phyloP scores from a whole-genome alignment of 2,329 filamentous ascomycete genomes.

The Thermochaetoides dissita region DNA sequence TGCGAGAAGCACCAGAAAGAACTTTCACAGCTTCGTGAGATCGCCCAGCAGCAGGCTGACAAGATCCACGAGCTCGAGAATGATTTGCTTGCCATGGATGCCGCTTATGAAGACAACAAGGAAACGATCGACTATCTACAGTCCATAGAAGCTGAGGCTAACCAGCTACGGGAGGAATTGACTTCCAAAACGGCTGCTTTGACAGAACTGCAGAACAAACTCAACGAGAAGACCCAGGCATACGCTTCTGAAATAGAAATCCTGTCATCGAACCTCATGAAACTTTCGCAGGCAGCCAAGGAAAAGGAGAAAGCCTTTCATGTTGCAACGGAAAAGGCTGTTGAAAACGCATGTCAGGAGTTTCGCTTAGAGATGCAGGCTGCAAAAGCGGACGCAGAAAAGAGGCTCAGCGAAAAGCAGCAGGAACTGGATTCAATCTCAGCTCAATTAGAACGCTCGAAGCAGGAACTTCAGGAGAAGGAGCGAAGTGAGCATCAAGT shows the following conservation, averaged over 20 bases:
- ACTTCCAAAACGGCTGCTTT: slow-evolving; percentile 7
- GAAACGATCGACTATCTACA: slow-evolving; percentile 2
- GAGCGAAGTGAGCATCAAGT: slow-evolving; percentile 4
- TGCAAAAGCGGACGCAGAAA: slow-evolving; percentile 26
- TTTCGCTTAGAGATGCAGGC: slow-evolving; percentile 18
- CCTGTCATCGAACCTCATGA: slow-evolving; percentile 7
- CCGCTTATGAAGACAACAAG: slow-evolving; percentile 7
- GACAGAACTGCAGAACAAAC: slow-evolving; percentile 10
- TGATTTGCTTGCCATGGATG: slow-evolving; percentile 7
- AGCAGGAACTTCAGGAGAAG: slow-evolving; percentile 11
- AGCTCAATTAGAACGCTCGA: slow-evolving; percentile 17
- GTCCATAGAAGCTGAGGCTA: slow-evolving; percentile 3
- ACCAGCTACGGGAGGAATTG: slow-evolving; percentile 10
- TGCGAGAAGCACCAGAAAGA: slow-evolving; percentile 7
- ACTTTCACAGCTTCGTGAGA: slow-evolving; percentile 6
- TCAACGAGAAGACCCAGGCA: slow-evolving; percentile 8
- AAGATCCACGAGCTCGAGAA: slow-evolving; percentile 13
- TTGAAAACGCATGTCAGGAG: slow-evolving; percentile 19
- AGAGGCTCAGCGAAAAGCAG: slow-evolving; percentile 14
- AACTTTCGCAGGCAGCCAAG: slow-evolving; percentile 11
- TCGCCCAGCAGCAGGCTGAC: slow-evolving; percentile 4
- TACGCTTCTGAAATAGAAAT: slow-evolving; percentile 9
- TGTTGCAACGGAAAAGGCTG: slow-evolving; percentile 13
- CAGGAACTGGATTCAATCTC: slow-evolving; percentile 14
- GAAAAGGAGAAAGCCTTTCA: slow-evolving; percentile 11